Evolutionary conservation across 2,329 filamentous ascomycete species (phyloP).

Genomic region (Neocucurbitaria cava): DNA sequence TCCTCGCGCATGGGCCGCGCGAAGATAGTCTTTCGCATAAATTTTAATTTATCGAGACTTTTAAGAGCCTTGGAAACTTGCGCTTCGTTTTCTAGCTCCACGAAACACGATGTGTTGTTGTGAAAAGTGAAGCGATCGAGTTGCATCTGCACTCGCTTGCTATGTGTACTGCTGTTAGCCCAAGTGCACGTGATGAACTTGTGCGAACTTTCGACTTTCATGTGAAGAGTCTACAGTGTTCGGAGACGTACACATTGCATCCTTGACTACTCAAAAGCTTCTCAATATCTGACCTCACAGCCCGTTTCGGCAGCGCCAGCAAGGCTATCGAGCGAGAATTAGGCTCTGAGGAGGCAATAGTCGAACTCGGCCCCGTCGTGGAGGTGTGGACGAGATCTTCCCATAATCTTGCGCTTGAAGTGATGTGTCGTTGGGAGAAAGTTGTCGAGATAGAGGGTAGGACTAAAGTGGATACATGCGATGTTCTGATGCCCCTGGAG

Average conservation of each 20-base stretch:
- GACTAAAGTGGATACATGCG: conserved; percentile 16
- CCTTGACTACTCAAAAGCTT: conserved; percentile 19
- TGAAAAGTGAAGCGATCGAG: conserved; percentile 30
- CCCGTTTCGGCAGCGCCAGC: conserved; percentile 12
- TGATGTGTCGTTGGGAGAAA: conserved; percentile 16
- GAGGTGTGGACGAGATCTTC: conserved; percentile 12
- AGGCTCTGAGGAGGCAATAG: not conserved
- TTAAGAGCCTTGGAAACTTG: conserved; percentile 22
- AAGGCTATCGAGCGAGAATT: conserved; percentile 18
- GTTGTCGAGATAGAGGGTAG: conserved; percentile 15
- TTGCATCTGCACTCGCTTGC: conserved; percentile 22
- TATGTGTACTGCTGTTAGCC: conserved; percentile 7
- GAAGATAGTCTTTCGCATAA: not conserved
- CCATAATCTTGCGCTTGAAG: conserved; percentile 9
- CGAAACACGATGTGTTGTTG: conserved; percentile 14
- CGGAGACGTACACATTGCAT: conserved; percentile 26
- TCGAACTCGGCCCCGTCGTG: conserved; percentile 8
- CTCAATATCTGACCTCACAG: conserved; percentile 17
- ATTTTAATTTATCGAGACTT: conserved; percentile 5
- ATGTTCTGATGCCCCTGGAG: conserved; percentile 14
- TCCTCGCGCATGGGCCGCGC: conserved; percentile 8
- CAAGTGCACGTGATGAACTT: conserved; percentile 7
- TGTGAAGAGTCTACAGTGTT: too few relatives aligned
- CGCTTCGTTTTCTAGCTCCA: conserved; percentile 23
- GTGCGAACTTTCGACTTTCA: too few relatives aligned